Percentiles rank a stretch among this genome's conserved stretches.
These are phyloP conservation scores for Daldinia decipiens DNA, from an alignment of 495 filamentous ascomycete genomes.

Conservation along the genomic window DNA sequence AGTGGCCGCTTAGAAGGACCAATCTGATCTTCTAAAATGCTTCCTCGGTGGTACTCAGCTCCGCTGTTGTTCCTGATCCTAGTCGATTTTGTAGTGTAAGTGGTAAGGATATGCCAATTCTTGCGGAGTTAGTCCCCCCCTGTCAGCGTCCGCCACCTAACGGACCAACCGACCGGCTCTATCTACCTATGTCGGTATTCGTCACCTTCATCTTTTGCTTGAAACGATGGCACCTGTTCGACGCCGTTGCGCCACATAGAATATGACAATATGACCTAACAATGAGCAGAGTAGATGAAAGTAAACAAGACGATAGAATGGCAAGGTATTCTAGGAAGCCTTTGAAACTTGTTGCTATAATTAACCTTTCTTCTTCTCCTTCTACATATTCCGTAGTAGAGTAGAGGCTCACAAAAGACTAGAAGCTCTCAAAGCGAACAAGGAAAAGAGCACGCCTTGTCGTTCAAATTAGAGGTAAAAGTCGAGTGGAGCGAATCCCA, in stretches of 20 bases:
- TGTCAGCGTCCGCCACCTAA: constrained; percentile 20
- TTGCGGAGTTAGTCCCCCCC: constrained; percentile 39
- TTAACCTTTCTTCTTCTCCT: not conserved
- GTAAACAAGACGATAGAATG: not conserved
- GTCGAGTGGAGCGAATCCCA: constrained; percentile 35
- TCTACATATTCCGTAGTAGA: too few species aligned
- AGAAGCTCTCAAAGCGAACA: not conserved
- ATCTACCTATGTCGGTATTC: constrained; percentile 30
- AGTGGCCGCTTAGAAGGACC: constrained; percentile 30
- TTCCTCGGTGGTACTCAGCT: constrained; percentile 41
- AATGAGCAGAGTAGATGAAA: constrained; percentile 9
- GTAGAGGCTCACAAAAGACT: not conserved
- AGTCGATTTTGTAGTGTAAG: constrained; percentile 30
- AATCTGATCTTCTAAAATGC: constrained; percentile 37
- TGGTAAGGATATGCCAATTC: constrained; percentile 39
- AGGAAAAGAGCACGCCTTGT: constrained; percentile 6
- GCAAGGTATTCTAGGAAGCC: not conserved
- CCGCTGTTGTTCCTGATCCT: constrained; percentile 31
- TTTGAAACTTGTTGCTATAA: constrained; percentile 1
- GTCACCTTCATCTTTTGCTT: constrained; percentile 29
- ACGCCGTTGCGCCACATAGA: constrained; percentile 18
- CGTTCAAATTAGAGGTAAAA: constrained; percentile 10
- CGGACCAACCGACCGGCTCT: constrained; percentile 26
- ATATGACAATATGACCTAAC: constrained; percentile 4
- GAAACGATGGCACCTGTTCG: constrained; percentile 27